Evolutionary conservation across 140 eudicot species (phyloP), one percentile per base, ranked within the genome.

Genomic region (Bidens hawaiensis): DNA sequence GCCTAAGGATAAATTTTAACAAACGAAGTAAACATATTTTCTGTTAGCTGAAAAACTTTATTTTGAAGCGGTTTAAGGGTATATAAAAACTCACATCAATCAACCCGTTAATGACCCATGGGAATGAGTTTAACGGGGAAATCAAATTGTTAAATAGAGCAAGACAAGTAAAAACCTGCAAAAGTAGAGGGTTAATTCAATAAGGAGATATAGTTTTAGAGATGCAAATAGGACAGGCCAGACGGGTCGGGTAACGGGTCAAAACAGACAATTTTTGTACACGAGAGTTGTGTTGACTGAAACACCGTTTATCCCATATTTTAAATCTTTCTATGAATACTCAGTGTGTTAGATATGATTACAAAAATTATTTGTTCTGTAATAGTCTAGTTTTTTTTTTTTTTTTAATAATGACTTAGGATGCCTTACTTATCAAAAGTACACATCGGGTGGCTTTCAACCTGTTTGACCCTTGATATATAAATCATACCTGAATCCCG

Each of bases 41-140:
- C 6, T 22, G 49, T 69, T 55, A 24, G 41, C 24, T 36, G 43
- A 11, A 6, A 43, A 24, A 31, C 41, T 27, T 23, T 52, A 47
- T 53, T n/a, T 22, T 42, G 17, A 52, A 50, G 41, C 5, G 47
- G 63, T 31, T 54, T 15, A 67, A 24, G 48, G 26, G 34, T 49
- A 42, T 41, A 67, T 31, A 11, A 22, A 60, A 73, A 82, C 96
- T 85, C 69, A 88, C 94, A 48, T 88, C 96, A 42, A 88, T 82
- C 72, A 91, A 74, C 50, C 98, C 98, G 52, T 91, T 91, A 21
- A 91, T 87, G 73, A 91, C 98, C 98, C 98, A 91, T 22, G 98
- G 98, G 61, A 91, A 91, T 53, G 98, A 87, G 82, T 91, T 91
- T 51, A 91, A 79, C 8, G 96, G 98, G 56, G 96, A 84, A 31